Evolutionary conservation across 345 rosid species (phyloP).

Genomic region (Acer campestre): DNA sequence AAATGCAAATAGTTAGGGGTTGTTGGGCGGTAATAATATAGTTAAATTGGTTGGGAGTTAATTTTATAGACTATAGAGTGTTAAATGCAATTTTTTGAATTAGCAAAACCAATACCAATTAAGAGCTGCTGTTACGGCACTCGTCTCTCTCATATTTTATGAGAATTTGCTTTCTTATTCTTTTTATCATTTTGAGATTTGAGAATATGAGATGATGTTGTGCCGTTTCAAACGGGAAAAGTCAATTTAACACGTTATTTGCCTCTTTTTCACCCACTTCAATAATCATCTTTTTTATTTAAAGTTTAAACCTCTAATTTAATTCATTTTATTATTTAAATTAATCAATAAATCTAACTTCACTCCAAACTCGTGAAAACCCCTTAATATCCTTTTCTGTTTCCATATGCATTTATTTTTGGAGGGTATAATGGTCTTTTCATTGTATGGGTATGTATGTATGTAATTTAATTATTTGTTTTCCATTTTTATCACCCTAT

Average conservation of each 20-base stretch:
- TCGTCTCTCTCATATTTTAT: not conserved
- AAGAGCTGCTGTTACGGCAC: conserved; percentile 37
- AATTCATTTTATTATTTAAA: not conserved
- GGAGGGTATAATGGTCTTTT: too few relatives aligned
- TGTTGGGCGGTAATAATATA: not conserved
- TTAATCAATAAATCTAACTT: too few relatives aligned
- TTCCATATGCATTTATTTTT: too few relatives aligned
- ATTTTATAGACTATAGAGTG: not conserved
- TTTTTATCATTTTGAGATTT: too few relatives aligned
- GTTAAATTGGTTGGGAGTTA: too few relatives aligned
- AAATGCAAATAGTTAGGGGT: too few relatives aligned
- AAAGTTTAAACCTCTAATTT: not conserved
- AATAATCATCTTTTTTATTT: not conserved
- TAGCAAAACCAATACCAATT: conserved; percentile 7
- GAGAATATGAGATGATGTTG: not conserved
- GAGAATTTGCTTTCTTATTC: too few relatives aligned
- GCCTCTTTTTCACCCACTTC: conserved; percentile 7
- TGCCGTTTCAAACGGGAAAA: conserved; percentile 42
- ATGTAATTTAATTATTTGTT: too few relatives aligned
- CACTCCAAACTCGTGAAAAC: too few relatives aligned
- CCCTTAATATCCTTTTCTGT: too few relatives aligned
- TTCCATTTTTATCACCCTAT: too few relatives aligned
- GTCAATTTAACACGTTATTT: conserved; percentile 31
- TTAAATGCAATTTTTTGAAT: conserved; percentile 11
- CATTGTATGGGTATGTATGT: too few relatives aligned